phyloP scores from a whole-genome alignment of 2,329 filamentous ascomycete genomes.

The Lasiodiplodia citricola region DNA sequence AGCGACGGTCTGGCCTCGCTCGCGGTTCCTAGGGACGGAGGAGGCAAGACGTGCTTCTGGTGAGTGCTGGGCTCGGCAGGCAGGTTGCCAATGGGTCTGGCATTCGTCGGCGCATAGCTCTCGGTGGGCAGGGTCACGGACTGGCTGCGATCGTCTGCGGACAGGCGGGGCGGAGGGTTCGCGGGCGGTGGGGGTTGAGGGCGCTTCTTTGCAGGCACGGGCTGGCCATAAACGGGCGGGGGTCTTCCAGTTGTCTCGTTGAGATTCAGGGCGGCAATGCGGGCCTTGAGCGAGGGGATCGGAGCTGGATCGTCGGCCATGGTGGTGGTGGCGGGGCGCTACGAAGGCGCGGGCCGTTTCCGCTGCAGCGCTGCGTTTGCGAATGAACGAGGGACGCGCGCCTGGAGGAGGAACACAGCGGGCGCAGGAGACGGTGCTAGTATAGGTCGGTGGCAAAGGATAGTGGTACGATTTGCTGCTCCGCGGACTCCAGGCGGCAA shows the following conservation, averaged over 20 bases:
- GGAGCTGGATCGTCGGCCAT: constrained; percentile 34
- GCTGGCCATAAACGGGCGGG: constrained; percentile 44
- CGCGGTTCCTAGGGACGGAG: constrained; percentile 27
- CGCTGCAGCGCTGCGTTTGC: constrained; percentile 18
- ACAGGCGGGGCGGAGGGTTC: constrained; percentile 43
- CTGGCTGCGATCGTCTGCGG: constrained; percentile 39
- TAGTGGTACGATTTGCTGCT: background rate
- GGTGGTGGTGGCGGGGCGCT: constrained; percentile 26
- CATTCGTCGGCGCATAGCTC: constrained; percentile 42
- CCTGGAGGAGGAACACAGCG: constrained; percentile 1
- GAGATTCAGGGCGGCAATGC: constrained; percentile 56
- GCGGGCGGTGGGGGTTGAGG: constrained; percentile 45
- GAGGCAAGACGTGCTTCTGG: constrained; percentile 15
- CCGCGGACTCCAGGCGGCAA: constrained; percentile 4
- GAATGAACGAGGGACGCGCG: constrained; percentile 48
- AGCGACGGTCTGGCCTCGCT: constrained; percentile 50
- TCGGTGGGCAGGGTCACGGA: constrained; percentile 49
- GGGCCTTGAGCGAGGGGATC: constrained; percentile 47
- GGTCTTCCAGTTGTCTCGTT: constrained; percentile 48
- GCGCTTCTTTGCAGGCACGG: constrained; percentile 41
- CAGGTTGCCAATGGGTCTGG: constrained; percentile 45
- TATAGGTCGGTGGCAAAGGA: background rate
- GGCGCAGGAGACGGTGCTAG: background rate
- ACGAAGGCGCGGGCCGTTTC: constrained; percentile 13
- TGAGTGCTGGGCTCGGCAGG: constrained; percentile 36